Evolutionary conservation across 176 grass and related monocot genomes (phyloP).

Genomic region (Hordeum marinum): DNA sequence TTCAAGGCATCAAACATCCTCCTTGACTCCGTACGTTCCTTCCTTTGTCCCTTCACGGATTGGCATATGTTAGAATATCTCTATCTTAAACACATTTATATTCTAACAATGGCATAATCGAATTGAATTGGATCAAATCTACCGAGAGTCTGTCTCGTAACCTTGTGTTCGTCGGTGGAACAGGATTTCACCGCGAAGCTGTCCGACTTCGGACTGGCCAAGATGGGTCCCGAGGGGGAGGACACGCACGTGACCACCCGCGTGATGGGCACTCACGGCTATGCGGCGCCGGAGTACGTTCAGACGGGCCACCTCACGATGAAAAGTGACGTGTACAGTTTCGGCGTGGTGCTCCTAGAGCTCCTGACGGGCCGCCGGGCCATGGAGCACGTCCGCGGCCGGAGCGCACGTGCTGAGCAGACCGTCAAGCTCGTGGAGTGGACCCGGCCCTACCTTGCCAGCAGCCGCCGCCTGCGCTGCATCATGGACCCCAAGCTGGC

Average conservation of each 20-base stretch:
- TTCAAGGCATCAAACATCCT: constrained; percentile 98
- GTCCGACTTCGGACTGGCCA: constrained; percentile 88
- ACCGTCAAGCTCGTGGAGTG: constrained; percentile 83
- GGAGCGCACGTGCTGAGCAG: constrained; percentile 26
- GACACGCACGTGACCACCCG: constrained; percentile 94
- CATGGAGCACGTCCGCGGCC: constrained; percentile 54
- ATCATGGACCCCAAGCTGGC: constrained; percentile 67
- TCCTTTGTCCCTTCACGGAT: background rate
- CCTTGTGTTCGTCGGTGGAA: background rate
- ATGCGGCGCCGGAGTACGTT: constrained; percentile 90
- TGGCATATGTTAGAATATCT: too few relatives aligned
- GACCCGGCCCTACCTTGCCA: constrained; percentile 59
- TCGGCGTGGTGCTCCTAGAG: constrained; percentile 83
- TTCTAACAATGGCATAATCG: too few relatives aligned
- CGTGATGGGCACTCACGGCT: constrained; percentile 98
- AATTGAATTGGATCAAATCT: background rate
- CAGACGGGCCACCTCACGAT: constrained; percentile 88
- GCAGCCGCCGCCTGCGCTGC: constrained; percentile 69
- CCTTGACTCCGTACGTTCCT: constrained; percentile 47
- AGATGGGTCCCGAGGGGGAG: constrained; percentile 84
- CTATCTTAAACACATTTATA: too few relatives aligned
- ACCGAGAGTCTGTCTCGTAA: too few relatives aligned
- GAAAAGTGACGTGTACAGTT: constrained; percentile 93
- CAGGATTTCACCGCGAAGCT: constrained; percentile 94
- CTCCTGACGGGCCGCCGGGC: constrained; percentile 84